These are phyloP conservation scores for Pythium brachiatum DNA, from an alignment of 352 stramenopile genomes.

Conservation along the genomic window DNA sequence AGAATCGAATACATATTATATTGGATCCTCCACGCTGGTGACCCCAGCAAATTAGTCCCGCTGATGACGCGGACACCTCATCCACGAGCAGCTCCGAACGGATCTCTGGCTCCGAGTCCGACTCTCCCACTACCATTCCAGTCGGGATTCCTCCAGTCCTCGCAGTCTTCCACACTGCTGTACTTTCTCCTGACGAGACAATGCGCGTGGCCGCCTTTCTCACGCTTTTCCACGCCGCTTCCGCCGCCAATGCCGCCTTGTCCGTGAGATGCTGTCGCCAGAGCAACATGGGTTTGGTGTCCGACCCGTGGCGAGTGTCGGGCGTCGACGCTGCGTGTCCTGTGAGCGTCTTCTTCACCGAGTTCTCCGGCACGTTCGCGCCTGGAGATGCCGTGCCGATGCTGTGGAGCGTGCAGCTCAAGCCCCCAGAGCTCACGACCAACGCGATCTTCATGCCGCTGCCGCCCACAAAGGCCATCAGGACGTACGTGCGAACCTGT, in stretches of 20 bases:
- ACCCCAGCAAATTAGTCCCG: background rate
- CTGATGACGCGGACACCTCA: background rate
- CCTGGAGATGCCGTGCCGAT: constrained; percentile 41
- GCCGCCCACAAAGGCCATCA: constrained; percentile 40
- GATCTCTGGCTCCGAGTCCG: too few relatives aligned
- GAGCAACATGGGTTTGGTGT: too few relatives aligned
- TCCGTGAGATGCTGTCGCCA: background rate
- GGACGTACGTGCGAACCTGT: constrained; percentile 45
- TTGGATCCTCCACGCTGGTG: background rate
- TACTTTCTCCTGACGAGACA: too few relatives aligned
- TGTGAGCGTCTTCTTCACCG: constrained; percentile 30
- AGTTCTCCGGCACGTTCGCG: constrained; percentile 33
- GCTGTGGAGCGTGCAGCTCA: constrained; percentile 41
- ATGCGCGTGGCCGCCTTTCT: background rate
- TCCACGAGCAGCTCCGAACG: background rate
- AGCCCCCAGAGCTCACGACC: constrained; percentile 15
- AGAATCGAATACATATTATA: background rate
- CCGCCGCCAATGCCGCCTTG: background rate
- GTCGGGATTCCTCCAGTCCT: too few relatives aligned
- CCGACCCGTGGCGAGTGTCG: constrained; percentile 33
- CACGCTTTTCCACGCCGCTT: background rate
- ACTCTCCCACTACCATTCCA: too few relatives aligned
- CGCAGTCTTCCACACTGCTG: too few relatives aligned
- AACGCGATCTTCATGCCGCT: constrained; percentile 50
- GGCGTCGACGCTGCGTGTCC: constrained; percentile 24